Base-by-base conservation (phyloP, 495 filamentous ascomycete species). In the Chaetomium fimeti region DNA sequence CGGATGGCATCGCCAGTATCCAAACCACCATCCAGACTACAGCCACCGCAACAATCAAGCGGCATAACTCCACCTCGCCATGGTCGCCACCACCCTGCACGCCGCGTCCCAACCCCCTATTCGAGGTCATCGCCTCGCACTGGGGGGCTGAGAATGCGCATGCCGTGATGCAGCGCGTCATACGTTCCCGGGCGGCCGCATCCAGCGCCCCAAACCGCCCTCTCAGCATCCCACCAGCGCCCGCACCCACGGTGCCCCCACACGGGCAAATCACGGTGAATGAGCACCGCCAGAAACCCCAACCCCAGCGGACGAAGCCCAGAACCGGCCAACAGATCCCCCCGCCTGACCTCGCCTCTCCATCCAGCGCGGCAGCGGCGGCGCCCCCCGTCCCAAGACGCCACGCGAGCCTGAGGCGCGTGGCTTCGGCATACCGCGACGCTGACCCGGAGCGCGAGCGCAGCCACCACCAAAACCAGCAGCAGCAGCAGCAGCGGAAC, bases 21-120 rank as follows among this genome's bases (percentile, higher is more conserved):
- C 66, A 73, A 15, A 84, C 79, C 20, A 74, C 62, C 5, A 60
- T 84, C 24, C 73, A 79, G 51, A 84, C 83, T 0, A 75, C 71
- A 29, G 75, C 72, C 7, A 69, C 68, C 7, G 80, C 79, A 0
- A 66, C 70, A 18, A 80, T 84, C 52, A 74, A 74, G 13, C 70
- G 78, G 43, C 74, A 80, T 47, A 74, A 79, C 36, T 60, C 73
- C 9, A 61, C 69, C 1, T 75, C 74, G 0, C 55, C 70, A n/a
- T 80, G 77, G 72, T 80, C 80, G 5, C 78, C 76, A 0, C 71
- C 65, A 25, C 67, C 61, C 5, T n/a, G n/a, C 1, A 42, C 60
- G 8, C 70, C 71, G 12, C 60, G 57, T 5, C 53, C 68, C 8
- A 79, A 75, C 57, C 78, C 78, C 8, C 48, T 85, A 2, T 76